These are phyloP conservation scores for Jasminum sambac DNA, from an alignment of 257 asterid genomes.

Conservation along the genomic window DNA sequence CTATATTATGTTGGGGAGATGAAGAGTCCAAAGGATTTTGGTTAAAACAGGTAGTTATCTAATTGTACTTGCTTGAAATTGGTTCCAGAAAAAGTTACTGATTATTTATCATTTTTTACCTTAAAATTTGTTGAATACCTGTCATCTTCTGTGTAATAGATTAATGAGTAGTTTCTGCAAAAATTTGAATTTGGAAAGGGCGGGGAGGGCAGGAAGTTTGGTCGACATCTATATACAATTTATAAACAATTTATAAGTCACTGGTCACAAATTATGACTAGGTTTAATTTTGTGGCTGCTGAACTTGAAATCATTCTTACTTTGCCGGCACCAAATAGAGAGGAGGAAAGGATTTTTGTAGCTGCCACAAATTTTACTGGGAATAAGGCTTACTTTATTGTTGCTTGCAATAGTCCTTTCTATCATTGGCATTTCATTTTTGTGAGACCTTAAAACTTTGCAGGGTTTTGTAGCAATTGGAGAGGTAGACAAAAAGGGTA, in stretches of 20 bases:
- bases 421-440: conserved; percentile 4
- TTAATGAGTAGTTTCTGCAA: neutral
- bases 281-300: neutral
- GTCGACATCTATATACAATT: neutral
- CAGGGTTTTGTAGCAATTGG: conserved; percentile 91
- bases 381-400: neutral
- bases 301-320: neutral
- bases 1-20: conserved; percentile 87
- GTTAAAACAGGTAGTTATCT: conserved; percentile 66
- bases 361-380: neutral
- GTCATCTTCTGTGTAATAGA: neutral
- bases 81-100: neutral
- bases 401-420: neutral
- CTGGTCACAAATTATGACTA: neutral
- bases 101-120: neutral
- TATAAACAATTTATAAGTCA: neutral
- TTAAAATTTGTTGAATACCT: neutral
- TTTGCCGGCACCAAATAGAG: neutral
- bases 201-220: neutral
- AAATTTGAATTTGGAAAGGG: neutral
- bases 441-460: conserved; percentile 19
- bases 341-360: neutral
- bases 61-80: neutral
- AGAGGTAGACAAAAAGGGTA: conserved; percentile 66
- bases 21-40: conserved; percentile 91